Evolutionary conservation across 208 protist species (phyloP), one percentile per base, ranked within the genome.

Genomic region (Herpetomonas tarakana): DNA sequence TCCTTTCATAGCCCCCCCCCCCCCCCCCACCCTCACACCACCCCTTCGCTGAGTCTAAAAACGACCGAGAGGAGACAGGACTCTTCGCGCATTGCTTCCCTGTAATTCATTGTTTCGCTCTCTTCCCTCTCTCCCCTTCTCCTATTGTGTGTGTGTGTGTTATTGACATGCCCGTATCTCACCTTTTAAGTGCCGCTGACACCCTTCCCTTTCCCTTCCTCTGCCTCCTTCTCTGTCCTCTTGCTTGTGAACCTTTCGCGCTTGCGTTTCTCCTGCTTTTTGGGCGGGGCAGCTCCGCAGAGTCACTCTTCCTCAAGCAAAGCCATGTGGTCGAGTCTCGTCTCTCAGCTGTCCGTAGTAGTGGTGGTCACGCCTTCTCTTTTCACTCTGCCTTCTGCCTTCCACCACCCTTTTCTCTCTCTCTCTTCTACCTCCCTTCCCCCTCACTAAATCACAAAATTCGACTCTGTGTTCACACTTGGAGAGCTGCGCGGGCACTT

Each of bases 331-430:
- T 54, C 51, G 52, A 24, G 18, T 63, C 3, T 0, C 22, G 22
- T 55, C 56, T 55, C 26, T n/a, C n/a, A n/a, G n/a, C n/a, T n/a
- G n/a, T n/a, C n/a, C 27, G 45, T 38, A 9, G 39, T 56, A 21
- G 12, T 35, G 18, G 11, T 18, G 6, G n/a, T 11, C 12, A 39
- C 9, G 3, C 3, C 3, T 52, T n/a, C 30, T 2, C 25, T 38
- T 38, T 51, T 12, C n/a, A n/a, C n/a, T n/a, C n/a, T n/a, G n/a
- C n/a, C n/a, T n/a, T n/a, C n/a, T n/a, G n/a, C n/a, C n/a, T 31
- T 22, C 3, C 24, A 25, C 0, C 6, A 39, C 6, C 3, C n/a
- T 19, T 28, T 57, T 1, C 51, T 24, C 22, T 58, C 27, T 65
- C 24, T 65, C 41, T 21, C 19, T 53, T 18, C 25, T 38, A 22